A percentile compares a stretch with the other conserved stretches of the same genome.
Evolutionary conservation across 441 rosid genomes (phyloP).

Genomic region (Adansonia madagascariensis): DNA sequence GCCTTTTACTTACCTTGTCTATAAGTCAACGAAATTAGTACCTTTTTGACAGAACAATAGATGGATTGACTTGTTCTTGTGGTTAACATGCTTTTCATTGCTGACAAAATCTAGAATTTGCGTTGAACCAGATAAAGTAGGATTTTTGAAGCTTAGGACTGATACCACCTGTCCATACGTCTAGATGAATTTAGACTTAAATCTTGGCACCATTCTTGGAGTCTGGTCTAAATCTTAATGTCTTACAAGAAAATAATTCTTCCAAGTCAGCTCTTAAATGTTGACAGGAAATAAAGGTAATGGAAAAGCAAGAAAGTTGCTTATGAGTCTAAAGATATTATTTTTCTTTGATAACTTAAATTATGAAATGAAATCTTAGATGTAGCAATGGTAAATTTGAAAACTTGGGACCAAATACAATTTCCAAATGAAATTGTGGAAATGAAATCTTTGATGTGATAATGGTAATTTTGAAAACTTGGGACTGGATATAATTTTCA

Average conservation of each 20-base stretch:
- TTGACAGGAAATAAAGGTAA: conserved; percentile 3
- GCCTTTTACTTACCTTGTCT: conserved; percentile 17
- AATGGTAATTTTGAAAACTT: conserved; percentile 8
- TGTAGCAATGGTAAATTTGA: background rate
- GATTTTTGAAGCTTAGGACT: background rate
- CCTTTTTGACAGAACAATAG: background rate
- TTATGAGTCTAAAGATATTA: background rate
- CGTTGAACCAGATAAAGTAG: background rate
- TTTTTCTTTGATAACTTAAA: conserved; percentile 7
- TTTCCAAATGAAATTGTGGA: background rate
- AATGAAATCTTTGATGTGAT: background rate
- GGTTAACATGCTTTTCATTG: background rate
- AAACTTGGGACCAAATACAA: conserved; percentile 7
- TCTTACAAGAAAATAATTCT: conserved; percentile 14
- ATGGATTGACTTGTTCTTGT: conserved; percentile 22
- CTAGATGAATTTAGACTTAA: conserved; percentile 2
- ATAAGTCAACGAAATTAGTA: background rate
- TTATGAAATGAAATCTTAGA: conserved; percentile 4
- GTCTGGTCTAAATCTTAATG: background rate
- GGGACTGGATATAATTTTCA: conserved; percentile 11
- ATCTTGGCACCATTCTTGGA: background rate
- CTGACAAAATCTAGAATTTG: background rate
- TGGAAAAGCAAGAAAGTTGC: conserved; percentile 11
- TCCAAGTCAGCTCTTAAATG: conserved; percentile 5
- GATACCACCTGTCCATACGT: background rate